Evolutionary conservation across 352 stramenopile genomes (phyloP).

Genomic region (Globisporangium irregulare): DNA sequence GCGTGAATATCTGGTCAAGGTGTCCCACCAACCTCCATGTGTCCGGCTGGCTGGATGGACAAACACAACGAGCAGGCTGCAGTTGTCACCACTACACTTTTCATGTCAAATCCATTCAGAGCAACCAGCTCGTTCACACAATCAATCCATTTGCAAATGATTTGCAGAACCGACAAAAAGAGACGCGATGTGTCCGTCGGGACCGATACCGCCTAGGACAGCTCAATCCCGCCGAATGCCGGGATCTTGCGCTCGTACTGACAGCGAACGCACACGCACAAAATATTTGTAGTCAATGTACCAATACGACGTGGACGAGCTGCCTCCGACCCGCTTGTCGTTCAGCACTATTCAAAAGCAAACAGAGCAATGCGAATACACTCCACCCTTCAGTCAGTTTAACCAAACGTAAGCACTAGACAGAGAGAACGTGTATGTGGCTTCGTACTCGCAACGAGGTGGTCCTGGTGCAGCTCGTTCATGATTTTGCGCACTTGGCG

Average conservation of each 20-base stretch:
- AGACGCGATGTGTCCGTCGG: conserved; percentile 91
- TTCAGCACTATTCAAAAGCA: conserved; percentile 58
- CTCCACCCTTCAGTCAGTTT: neutral
- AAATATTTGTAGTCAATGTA: conserved; percentile 94
- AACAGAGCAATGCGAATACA: neutral
- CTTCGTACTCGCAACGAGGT: conserved; percentile 80
- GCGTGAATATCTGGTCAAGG: neutral
- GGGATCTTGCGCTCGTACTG: conserved; percentile 85
- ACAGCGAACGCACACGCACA: conserved; percentile 23
- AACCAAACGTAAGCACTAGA: neutral
- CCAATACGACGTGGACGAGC: conserved; percentile 87
- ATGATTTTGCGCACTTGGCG: conserved; percentile 88
- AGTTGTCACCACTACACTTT: too few relatives aligned
- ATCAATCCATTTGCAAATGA: neutral
- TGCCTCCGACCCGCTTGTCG: conserved; percentile 78
- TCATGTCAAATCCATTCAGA: too few relatives aligned
- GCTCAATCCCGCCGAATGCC: conserved; percentile 82
- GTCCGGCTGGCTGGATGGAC: too few relatives aligned
- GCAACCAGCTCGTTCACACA: neutral
- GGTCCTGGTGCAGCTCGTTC: conserved; percentile 83
- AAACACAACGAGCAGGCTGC: too few relatives aligned
- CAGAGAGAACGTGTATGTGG: neutral
- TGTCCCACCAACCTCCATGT: too few relatives aligned
- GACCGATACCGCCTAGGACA: conserved; percentile 90
- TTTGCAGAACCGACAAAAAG: neutral